phyloP scores from a whole-genome alignment of 768 basidiomycete species.

The Lactifluus volemus region DNA sequence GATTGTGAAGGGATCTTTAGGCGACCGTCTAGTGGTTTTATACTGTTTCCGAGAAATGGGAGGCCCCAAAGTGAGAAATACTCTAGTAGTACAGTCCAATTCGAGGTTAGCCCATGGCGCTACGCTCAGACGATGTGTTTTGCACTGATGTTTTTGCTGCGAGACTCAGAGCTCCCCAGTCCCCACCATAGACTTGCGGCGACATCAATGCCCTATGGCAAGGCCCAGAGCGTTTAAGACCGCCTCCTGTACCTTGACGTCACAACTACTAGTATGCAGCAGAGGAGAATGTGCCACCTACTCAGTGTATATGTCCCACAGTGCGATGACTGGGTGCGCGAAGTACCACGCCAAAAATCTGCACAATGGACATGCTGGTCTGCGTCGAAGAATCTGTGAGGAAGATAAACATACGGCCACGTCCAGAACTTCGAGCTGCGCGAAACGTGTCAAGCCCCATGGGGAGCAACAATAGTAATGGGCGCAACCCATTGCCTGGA shows the following conservation, averaged over 20 bases:
- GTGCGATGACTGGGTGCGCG: conserved; percentile 42
- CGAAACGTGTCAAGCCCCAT: no score
- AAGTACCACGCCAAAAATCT: conserved; percentile 46
- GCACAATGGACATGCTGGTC: conserved; percentile 43
- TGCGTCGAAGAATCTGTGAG: conserved; percentile 32
- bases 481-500: no score
- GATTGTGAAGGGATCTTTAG: no score
- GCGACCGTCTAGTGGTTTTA: no score
- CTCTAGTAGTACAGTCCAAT: no score
- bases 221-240: conserved; percentile 57
- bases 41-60: no score
- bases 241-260: conserved; percentile 61
- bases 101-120: no score
- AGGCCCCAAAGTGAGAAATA: no score
- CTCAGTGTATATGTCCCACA: conserved; percentile 30
- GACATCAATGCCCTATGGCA: conserved; percentile 50
- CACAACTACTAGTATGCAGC: conserved; percentile 33
- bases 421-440: no score
- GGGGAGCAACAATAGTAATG: no score
- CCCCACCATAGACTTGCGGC: conserved; percentile 63
- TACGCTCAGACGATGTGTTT: conserved; percentile 51
- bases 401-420: no score
- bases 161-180: conserved; percentile 23
- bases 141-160: conserved; percentile 32
- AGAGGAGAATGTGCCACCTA: conserved; percentile 55